phyloP scores from a whole-genome alignment of 2,329 filamentous ascomycete genomes.

The Neofusicoccum cordaticola region DNA sequence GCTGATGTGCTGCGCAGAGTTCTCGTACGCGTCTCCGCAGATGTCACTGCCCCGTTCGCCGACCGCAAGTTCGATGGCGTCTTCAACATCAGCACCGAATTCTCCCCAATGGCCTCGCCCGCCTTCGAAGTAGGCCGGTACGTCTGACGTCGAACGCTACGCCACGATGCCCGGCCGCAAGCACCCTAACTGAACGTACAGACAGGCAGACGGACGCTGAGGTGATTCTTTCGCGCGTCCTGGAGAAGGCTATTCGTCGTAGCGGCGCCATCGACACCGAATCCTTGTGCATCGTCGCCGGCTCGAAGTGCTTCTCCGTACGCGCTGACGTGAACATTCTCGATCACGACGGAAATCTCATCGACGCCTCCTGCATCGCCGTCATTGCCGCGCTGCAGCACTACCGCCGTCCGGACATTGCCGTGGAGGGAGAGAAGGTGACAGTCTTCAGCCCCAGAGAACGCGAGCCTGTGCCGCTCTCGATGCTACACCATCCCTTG shows the following conservation, averaged over 20 bases:
- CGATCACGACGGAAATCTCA: constrained; percentile 84
- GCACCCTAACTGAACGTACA: constrained; percentile 31
- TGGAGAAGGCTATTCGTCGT: constrained; percentile 91
- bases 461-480: constrained; percentile 83
- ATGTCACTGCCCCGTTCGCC: constrained; percentile 78
- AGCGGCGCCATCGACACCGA: constrained; percentile 93
- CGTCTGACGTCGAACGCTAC: constrained; percentile 20
- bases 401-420: constrained; percentile 86
- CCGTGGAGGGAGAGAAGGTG: constrained; percentile 78
- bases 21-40: constrained; percentile 79
- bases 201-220: constrained; percentile 78
- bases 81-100: constrained; percentile 87
- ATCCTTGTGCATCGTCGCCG: constrained; percentile 88
- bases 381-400: constrained; percentile 86
- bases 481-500: constrained; percentile 87
- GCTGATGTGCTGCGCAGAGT: constrained; percentile 55
- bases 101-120: constrained; percentile 88
- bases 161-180: constrained; percentile 17
- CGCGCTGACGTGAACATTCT: constrained; percentile 90
- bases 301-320: constrained; percentile 86
- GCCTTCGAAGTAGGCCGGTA: constrained; percentile 81
- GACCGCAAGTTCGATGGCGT: constrained; percentile 94
- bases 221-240: constrained; percentile 77
- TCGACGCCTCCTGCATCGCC: constrained; percentile 82
- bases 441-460: constrained; percentile 82